Percentiles rank a stretch among this genome's conserved stretches.
Evolutionary conservation across 108 stramenopile species (phyloP).

Genomic region (Fragilaria crotonensis): DNA sequence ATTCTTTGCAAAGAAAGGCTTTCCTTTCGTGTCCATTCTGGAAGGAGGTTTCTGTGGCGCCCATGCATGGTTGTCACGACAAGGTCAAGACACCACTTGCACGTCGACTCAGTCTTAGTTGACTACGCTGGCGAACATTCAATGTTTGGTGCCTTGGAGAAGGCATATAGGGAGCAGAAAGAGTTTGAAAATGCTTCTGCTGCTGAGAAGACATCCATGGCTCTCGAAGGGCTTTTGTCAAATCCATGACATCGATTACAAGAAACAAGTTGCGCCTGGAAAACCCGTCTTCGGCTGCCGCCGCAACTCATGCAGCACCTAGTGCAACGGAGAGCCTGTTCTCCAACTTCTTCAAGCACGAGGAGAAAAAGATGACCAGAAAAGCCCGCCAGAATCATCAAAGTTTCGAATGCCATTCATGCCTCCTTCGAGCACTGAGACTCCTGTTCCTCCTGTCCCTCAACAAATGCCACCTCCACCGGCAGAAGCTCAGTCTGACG

Average conservation of each 20-base stretch:
- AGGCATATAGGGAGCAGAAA: constrained; percentile 42
- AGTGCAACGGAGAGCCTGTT: constrained; percentile 30
- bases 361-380: too few species aligned
- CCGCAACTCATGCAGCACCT: constrained; percentile 18
- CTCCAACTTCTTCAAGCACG: constrained; percentile 13
- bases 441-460: too few species aligned
- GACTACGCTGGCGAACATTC: constrained; percentile 69
- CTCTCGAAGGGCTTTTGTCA: constrained; percentile 72
- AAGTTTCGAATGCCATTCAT: neutral
- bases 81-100: constrained; percentile 32
- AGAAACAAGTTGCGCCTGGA: constrained; percentile 36
- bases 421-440: neutral
- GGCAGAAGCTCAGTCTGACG: constrained; percentile 7
- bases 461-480: neutral
- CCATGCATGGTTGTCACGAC: constrained; percentile 71
- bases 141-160: constrained; percentile 72
- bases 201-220: constrained; percentile 54
- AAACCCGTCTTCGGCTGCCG: constrained; percentile 18
- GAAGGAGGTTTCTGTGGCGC: constrained; percentile 84
- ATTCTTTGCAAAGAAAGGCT: constrained; percentile 86
- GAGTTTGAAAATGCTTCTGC: constrained; percentile 46
- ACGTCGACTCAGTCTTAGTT: constrained; percentile 43
- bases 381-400: neutral
- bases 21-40: constrained; percentile 88
- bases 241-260: constrained; percentile 64